These are phyloP conservation scores for Solanum ossicruentum DNA, from an alignment of 257 asterid genomes.

Conservation along the genomic window DNA sequence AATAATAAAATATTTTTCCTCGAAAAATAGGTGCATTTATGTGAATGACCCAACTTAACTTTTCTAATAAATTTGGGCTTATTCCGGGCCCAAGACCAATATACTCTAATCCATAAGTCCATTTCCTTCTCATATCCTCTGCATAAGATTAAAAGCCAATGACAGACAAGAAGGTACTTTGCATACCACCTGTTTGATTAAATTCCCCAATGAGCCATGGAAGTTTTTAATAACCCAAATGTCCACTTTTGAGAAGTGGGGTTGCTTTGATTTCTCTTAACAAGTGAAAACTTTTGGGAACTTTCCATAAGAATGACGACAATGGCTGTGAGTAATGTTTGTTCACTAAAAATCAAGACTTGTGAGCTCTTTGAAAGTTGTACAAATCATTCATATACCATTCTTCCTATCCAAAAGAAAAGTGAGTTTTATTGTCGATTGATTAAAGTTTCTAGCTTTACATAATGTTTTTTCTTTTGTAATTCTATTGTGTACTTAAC, in stretches of 20 bases:
- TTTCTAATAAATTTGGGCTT: neutral
- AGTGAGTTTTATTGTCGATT: constrained; percentile 15
- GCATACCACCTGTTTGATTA: constrained; percentile 29
- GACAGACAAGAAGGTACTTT: neutral
- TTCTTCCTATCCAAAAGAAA: constrained; percentile 14
- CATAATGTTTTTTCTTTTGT: too few species aligned
- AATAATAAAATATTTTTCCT: too few species aligned
- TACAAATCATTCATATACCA: constrained; percentile 6
- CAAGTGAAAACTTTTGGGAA: constrained; percentile 1
- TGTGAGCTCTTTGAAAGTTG: constrained; percentile 36
- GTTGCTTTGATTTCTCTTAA: neutral
- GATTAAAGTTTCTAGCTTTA: neutral
- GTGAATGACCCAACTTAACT: neutral
- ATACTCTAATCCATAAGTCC: too few species aligned
- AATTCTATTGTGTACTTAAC: neutral
- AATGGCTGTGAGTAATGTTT: constrained; percentile 27
- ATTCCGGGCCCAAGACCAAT: neutral
- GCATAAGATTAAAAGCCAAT: too few species aligned
- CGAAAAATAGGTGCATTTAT: too few species aligned
- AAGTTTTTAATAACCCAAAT: neutral
- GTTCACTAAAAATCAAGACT: constrained; percentile 23
- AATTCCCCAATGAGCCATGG: constrained; percentile 12
- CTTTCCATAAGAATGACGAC: neutral
- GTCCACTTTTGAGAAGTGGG: neutral
- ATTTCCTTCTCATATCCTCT: neutral